A percentile compares a stretch with the other conserved stretches of the same genome.
phyloP scores from a whole-genome alignment of 2,329 filamentous ascomycete species.

The Pseudogymnoascus sp. region DNA sequence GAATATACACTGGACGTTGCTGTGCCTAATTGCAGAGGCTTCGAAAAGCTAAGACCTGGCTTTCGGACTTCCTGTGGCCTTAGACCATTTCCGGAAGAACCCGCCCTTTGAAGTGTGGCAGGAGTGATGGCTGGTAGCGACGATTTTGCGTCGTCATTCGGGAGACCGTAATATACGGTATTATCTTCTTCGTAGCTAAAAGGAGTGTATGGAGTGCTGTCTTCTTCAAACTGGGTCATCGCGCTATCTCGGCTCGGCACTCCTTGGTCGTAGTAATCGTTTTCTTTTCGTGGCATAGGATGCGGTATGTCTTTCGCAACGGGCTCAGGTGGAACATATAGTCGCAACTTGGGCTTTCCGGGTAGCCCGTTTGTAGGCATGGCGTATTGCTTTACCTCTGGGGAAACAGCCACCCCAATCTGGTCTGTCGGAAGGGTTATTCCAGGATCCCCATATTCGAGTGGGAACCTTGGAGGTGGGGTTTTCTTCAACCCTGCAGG shows the following conservation, averaged over 20 bases:
- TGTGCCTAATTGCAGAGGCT: background rate
- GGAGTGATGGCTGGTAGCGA: background rate
- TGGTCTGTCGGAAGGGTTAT: conserved; percentile 24
- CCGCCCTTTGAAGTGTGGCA: background rate
- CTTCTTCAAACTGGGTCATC: conserved; percentile 29
- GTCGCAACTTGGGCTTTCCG: conserved; percentile 25
- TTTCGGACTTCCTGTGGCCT: background rate
- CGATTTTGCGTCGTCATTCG: background rate
- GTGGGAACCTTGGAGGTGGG: conserved; percentile 22
- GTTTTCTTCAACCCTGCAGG: conserved; percentile 17
- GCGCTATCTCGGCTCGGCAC: conserved; percentile 21
- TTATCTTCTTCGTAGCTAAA: background rate
- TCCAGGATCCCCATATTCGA: conserved; percentile 27
- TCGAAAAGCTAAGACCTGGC: background rate
- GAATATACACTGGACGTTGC: background rate
- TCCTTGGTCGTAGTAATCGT: background rate
- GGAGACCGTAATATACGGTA: background rate
- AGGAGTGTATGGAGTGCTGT: conserved; percentile 11
- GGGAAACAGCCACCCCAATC: conserved; percentile 28
- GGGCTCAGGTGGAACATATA: conserved; percentile 22
- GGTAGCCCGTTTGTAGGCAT: conserved; percentile 24
- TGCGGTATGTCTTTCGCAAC: conserved; percentile 13
- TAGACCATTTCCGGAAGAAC: background rate
- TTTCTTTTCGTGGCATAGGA: conserved; percentile 1
- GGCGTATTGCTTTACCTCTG: conserved; percentile 16